Evolutionary conservation across 176 grass and related monocot species (phyloP).

Genomic region (maize (Zea mays)): DNA sequence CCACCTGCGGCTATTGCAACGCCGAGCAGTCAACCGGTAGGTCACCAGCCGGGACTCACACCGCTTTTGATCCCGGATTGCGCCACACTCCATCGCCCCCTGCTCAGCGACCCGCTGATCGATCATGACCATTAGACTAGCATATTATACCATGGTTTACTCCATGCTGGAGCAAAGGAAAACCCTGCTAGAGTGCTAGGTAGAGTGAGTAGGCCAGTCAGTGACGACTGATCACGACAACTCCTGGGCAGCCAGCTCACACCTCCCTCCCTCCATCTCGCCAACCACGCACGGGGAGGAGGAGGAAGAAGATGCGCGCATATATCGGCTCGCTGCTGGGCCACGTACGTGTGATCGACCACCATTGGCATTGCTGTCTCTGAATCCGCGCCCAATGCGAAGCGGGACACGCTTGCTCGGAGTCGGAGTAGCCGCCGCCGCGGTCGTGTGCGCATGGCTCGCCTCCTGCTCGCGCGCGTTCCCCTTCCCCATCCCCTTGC

Average conservation of each 20-base stretch:
- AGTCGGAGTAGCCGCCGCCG: background rate
- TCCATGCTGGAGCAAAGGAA: background rate
- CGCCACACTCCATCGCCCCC: background rate
- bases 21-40: conserved; percentile 27
- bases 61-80: background rate
- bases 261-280: background rate
- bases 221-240: background rate
- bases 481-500: conserved; percentile 40
- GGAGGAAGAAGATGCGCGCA: background rate
- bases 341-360: background rate
- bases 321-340: background rate
- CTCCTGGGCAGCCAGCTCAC: conserved; percentile 10
- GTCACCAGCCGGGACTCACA: conserved; percentile 28
- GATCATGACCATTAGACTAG: no score
- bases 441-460: background rate
- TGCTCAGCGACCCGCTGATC: no score
- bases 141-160: background rate
- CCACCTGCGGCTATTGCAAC: background rate
- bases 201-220: background rate
- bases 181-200: background rate
- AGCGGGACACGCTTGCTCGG: background rate
- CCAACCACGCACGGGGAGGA: background rate
- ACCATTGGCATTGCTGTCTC: background rate
- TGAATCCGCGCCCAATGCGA: conserved; percentile 6
- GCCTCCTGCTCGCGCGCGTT: conserved; percentile 35